Evolutionary conservation across 768 basidiomycete genomes (phyloP).

Genomic region (Hirschioporus abietinus): DNA sequence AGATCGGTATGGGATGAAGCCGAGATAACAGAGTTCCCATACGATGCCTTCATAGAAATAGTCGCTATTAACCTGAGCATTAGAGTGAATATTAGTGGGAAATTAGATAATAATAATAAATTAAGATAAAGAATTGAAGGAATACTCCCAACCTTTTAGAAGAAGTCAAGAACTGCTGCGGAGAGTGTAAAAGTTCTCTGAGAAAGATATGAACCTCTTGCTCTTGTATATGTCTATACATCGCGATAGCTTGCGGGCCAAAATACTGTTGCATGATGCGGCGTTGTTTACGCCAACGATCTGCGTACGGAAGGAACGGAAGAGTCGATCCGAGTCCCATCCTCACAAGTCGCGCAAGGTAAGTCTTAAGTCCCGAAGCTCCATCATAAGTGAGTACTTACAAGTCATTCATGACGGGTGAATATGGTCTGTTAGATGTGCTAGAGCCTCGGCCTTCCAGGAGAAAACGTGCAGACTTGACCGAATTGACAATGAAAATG

Average conservation of each 20-base stretch:
- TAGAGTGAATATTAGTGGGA: slow-evolving; percentile 35
- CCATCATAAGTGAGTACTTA: not conserved
- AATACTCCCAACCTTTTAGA: slow-evolving; percentile 14
- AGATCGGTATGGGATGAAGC: not conserved
- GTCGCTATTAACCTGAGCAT: slow-evolving; percentile 33
- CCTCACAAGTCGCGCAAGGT: not conserved
- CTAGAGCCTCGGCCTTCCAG: slow-evolving; percentile 39
- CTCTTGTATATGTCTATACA: slow-evolving; percentile 53
- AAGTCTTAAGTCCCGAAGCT: no score
- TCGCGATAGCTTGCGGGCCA: slow-evolving; percentile 42
- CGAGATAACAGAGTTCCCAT: slow-evolving; percentile 19
- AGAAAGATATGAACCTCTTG: slow-evolving; percentile 55
- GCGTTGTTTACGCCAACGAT: slow-evolving; percentile 58
- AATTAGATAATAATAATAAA: slow-evolving; percentile 13
- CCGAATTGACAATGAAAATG: slow-evolving; percentile 41
- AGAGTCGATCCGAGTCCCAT: not conserved
- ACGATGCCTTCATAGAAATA: slow-evolving; percentile 31
- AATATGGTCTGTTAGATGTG: slow-evolving; percentile 20
- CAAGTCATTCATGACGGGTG: slow-evolving; percentile 17
- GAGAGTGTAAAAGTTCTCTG: slow-evolving; percentile 40
- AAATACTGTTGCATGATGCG: slow-evolving; percentile 63
- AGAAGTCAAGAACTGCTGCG: slow-evolving; percentile 21
- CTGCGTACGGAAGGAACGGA: slow-evolving; percentile 60
- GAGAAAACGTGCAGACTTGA: slow-evolving; percentile 34
- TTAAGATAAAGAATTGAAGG: slow-evolving; percentile 17